A percentile compares a stretch with the other conserved stretches of the same genome.
These are phyloP conservation scores for Klebsormidium nitens DNA, from an alignment of 139 green algal genomes.

Conservation along the genomic window DNA sequence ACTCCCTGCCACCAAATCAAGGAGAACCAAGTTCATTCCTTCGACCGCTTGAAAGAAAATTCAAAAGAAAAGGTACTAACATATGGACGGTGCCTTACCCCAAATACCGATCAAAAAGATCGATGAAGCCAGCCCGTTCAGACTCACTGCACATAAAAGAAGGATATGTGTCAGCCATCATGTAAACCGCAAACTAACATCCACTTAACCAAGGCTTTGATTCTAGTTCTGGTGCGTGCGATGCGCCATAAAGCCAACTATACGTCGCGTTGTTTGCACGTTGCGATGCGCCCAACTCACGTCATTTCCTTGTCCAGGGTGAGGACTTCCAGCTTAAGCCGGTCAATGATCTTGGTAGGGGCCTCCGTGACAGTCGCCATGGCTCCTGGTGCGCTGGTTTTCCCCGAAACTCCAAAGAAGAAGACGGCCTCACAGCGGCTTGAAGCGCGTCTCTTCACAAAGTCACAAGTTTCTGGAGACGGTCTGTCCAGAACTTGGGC, in stretches of 20 bases:
- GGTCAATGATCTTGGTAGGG: neutral
- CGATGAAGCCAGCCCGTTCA: neutral
- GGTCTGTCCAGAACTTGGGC: too few species aligned
- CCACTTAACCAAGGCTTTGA: neutral
- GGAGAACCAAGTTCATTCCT: neutral
- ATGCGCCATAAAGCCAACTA: too few species aligned
- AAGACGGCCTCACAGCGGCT: too few species aligned
- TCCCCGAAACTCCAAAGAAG: too few species aligned
- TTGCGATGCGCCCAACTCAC: neutral
- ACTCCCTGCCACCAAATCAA: neutral
- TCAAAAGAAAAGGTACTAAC: neutral
- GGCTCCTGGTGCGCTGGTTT: too few species aligned
- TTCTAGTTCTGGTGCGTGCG: neutral
- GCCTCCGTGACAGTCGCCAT: too few species aligned
- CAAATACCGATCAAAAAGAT: conserved; percentile 5
- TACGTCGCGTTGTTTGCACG: too few species aligned
- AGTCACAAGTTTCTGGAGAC: too few species aligned
- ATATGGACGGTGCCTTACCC: neutral
- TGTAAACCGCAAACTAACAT: neutral
- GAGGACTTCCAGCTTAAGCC: conserved; percentile 1
- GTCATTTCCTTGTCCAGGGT: conserved; percentile 12
- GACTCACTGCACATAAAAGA: neutral
- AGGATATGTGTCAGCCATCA: neutral
- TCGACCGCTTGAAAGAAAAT: neutral
- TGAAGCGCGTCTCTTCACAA: too few species aligned